A percentile compares a stretch with the other conserved stretches of the same genome.
Evolutionary conservation across 1,284 basidiomycete genomes (phyloP).

Genomic region (Trichosporon coremiiforme): DNA sequence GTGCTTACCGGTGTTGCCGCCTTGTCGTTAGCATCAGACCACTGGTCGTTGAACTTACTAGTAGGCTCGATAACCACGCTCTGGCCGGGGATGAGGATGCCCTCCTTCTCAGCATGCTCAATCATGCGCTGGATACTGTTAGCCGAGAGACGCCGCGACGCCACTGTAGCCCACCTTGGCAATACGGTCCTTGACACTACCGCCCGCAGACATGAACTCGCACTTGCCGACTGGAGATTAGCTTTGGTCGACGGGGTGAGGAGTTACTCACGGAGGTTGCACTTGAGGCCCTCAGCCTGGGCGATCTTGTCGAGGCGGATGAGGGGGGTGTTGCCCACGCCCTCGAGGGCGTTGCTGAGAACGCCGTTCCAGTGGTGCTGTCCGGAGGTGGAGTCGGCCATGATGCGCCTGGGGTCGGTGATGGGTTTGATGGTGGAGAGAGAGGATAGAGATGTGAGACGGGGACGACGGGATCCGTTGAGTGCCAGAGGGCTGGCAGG

Average conservation of each 20-base stretch:
- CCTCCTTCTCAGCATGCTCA: conserved; percentile 83
- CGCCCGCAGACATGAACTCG: conserved; percentile 88
- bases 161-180: conserved; percentile 63
- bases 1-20: conserved; percentile 85
- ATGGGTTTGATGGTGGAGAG: neutral
- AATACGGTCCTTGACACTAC: conserved; percentile 93
- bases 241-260: too few relatives aligned
- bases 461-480: neutral
- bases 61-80: conserved; percentile 88
- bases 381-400: conserved; percentile 20
- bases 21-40: conserved; percentile 45
- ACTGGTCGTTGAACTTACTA: conserved; percentile 34
- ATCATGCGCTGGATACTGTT: conserved; percentile 71
- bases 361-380: conserved; percentile 59
- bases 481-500: neutral
- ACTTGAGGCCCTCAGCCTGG: conserved; percentile 72
- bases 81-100: conserved; percentile 80
- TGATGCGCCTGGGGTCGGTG: neutral
- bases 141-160: conserved; percentile 18
- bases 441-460: neutral
- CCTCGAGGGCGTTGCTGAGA: conserved; percentile 75
- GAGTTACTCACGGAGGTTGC: conserved; percentile 76
- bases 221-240: conserved; percentile 78
- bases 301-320: conserved; percentile 82
- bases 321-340: conserved; percentile 88